A percentile compares a stretch with the other conserved stretches of the same genome.
Conservation (phyloP, 2,329 filamentous ascomycete species). For the Penicillium sp. region DNA sequence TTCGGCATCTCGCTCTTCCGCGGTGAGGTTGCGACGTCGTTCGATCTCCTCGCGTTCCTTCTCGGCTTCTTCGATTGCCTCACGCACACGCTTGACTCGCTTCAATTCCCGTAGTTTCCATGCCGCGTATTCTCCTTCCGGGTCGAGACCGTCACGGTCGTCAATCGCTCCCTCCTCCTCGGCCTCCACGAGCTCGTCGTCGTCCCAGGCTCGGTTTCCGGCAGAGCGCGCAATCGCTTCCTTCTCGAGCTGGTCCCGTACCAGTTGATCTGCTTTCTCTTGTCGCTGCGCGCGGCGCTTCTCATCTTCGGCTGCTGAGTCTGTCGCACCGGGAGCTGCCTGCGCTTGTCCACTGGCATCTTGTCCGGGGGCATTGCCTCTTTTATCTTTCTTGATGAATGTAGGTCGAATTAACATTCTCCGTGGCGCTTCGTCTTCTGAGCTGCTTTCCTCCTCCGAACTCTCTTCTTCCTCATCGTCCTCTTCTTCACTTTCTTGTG, state of each 20-base stretch:
- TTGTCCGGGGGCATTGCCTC: conserved; percentile 46
- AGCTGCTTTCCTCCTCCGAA: conserved; percentile 58
- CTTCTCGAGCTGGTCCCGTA: conserved; percentile 87
- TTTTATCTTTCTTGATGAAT: conserved; percentile 68
- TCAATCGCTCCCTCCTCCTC: conserved; percentile 76
- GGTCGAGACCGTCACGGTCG: conserved; percentile 84
- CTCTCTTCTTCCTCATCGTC: conserved; percentile 62
- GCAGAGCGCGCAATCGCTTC: conserved; percentile 75
- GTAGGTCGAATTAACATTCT: conserved; percentile 66
- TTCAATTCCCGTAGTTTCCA: conserved; percentile 94
- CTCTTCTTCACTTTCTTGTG: conserved; percentile 46
- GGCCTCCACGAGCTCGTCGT: conserved; percentile 66
- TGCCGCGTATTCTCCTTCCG: conserved; percentile 83
- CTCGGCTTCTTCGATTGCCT: conserved; percentile 82
- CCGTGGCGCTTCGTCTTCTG: conserved; percentile 62
- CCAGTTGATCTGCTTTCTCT: conserved; percentile 74
- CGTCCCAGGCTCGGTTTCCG: conserved; percentile 85
- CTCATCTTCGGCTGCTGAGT: conserved; percentile 49
- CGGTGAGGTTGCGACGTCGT: conserved; percentile 80
- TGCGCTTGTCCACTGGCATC: conserved; percentile 24
- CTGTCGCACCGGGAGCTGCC: conserved; percentile 25
- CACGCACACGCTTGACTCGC: conserved; percentile 83
- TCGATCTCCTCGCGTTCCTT: conserved; percentile 87
- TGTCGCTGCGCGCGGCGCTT: conserved; percentile 58
- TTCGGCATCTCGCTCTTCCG: conserved; percentile 83